Evolutionary conservation across 768 basidiomycete genomes (phyloP).

Genomic region (Leccinum longicurvipes): DNA sequence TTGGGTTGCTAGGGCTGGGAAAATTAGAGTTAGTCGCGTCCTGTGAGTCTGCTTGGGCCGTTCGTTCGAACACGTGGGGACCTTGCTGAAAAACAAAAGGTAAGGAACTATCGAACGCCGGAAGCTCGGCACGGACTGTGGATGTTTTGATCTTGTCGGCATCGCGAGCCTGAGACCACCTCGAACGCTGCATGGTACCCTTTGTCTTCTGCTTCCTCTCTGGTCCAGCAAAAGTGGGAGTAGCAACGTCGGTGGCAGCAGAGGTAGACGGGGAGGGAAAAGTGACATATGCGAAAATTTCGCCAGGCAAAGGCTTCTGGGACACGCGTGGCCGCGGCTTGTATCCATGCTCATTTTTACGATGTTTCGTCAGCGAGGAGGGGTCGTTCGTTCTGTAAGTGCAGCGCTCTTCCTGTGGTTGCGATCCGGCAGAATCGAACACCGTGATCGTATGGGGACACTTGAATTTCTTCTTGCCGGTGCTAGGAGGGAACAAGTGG

Average conservation of each 20-base stretch:
- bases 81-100: not conserved
- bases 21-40: too few relatives aligned
- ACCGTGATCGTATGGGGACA: constrained; percentile 5
- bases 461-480: constrained; percentile 5
- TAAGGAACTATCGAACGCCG: not conserved
- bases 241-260: too few relatives aligned
- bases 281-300: not conserved
- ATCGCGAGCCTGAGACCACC: not conserved
- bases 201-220: not conserved
- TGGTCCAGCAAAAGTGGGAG: not conserved
- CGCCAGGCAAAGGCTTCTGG: not conserved
- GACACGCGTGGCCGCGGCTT: not conserved
- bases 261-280: not conserved
- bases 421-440: not conserved
- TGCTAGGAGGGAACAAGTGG: constrained; percentile 5
- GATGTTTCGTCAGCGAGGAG: constrained; percentile 15
- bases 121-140: not conserved
- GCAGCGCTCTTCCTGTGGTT: not conserved
- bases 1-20: not conserved
- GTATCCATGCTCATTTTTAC: constrained; percentile 9
- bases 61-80: not conserved
- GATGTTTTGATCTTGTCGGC: not conserved
- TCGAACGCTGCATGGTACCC: not conserved
- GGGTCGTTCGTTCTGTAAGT: constrained; percentile 14
- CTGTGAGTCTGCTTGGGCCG: not conserved